A percentile compares a stretch with the other conserved stretches of the same genome.
These are phyloP conservation scores for Rauvolfia tetraphylla DNA, from an alignment of 257 asterid genomes.

Conservation along the genomic window DNA sequence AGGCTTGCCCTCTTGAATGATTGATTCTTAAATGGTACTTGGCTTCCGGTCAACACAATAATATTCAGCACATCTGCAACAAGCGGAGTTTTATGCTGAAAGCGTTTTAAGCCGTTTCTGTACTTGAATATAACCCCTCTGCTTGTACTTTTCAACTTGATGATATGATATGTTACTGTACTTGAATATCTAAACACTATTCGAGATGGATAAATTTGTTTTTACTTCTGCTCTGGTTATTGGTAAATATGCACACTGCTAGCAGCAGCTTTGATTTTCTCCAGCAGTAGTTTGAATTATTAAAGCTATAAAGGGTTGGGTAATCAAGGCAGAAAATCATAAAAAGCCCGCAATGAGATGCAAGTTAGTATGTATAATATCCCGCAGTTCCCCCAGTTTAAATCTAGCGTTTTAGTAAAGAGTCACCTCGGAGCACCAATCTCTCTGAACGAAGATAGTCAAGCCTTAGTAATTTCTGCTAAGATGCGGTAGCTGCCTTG, in stretches of 20 bases:
- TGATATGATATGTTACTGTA: neutral
- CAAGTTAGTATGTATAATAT: too few species aligned
- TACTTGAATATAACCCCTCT: neutral
- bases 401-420: too few species aligned
- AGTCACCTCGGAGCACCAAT: too few species aligned
- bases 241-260: neutral
- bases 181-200: too few species aligned
- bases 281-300: neutral
- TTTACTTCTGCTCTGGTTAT: neutral
- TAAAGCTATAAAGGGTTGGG: too few species aligned
- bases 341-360: too few species aligned
- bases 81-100: neutral
- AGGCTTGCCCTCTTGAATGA: slow-evolving; percentile 59
- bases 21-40: neutral
- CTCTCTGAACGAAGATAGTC: too few species aligned
- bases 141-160: neutral
- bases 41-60: slow-evolving; percentile 14
- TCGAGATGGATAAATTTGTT: neutral
- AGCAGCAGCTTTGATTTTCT: neutral
- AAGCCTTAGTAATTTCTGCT: too few species aligned
- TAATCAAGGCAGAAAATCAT: too few species aligned
- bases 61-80: slow-evolving; percentile 12
- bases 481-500: too few species aligned
- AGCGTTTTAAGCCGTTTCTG: neutral
- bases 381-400: too few species aligned